A percentile compares a stretch with the other conserved stretches of the same genome.
phyloP scores from a whole-genome alignment of 768 basidiomycete species.

The Clitopilus hobsonii region DNA sequence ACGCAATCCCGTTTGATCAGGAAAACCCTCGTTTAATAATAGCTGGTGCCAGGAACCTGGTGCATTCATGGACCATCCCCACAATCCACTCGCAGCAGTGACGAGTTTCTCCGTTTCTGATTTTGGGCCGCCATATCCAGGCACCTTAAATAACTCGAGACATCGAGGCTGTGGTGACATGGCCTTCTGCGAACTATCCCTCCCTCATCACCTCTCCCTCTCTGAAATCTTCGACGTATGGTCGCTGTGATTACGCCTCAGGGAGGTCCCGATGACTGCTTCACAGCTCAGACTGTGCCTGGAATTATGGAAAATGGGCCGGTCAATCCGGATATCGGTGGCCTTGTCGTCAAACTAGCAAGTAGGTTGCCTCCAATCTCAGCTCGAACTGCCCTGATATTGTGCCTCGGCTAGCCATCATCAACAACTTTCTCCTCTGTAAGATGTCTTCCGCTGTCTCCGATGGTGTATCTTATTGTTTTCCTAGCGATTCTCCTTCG shows the following conservation, averaged over 20 bases:
- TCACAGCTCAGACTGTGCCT: conserved; percentile 12
- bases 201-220: too few relatives aligned
- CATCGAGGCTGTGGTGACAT: too few relatives aligned
- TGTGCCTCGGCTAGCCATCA: background rate
- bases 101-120: too few relatives aligned
- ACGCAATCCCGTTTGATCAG: too few relatives aligned
- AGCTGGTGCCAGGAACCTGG: too few relatives aligned
- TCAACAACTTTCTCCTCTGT: conserved; percentile 4
- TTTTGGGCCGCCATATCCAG: too few relatives aligned
- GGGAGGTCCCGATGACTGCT: conserved; percentile 5
- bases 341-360: conserved; percentile 10
- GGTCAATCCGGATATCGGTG: conserved; percentile 15
- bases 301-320: conserved; percentile 2
- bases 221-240: too few relatives aligned
- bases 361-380: conserved; percentile 5
- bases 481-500: conserved; percentile 7
- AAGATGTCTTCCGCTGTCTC: background rate
- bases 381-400: background rate
- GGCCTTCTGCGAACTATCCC: too few relatives aligned
- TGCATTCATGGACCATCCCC: too few relatives aligned
- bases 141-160: too few relatives aligned
- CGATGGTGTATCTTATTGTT: background rate
- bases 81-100: too few relatives aligned
- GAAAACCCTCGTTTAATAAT: too few relatives aligned
- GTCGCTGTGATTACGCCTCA: background rate